phyloP scores from a whole-genome alignment of 768 basidiomycete species.

The Kondoa subrosea region DNA sequence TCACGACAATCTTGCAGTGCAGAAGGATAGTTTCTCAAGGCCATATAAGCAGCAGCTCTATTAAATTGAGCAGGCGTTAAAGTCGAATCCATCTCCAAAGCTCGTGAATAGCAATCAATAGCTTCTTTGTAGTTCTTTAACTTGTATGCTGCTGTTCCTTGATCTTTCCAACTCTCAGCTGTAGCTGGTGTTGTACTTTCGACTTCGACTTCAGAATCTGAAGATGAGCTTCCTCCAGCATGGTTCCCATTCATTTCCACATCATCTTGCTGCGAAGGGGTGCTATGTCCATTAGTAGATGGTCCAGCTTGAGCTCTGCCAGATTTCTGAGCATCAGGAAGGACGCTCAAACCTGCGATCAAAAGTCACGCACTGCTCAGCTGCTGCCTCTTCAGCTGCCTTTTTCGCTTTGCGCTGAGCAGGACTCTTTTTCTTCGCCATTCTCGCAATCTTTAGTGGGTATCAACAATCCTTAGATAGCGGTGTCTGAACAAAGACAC shows the following conservation, averaged over 20 bases:
- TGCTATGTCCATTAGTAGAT: too few species aligned
- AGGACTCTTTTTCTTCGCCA: too few species aligned
- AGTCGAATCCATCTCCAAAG: slow-evolving; percentile 40
- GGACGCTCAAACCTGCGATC: too few species aligned
- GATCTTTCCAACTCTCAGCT: neutral
- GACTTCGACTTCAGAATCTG: neutral
- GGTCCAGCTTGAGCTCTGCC: too few species aligned
- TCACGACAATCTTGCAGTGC: slow-evolving; percentile 66
- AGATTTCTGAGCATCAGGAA: too few species aligned
- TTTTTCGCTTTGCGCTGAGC: too few species aligned
- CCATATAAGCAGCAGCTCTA: slow-evolving; percentile 71
- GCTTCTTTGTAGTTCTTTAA: slow-evolving; percentile 7
- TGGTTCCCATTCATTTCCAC: neutral
- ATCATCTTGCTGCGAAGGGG: too few species aligned
- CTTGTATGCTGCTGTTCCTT: slow-evolving; percentile 1
- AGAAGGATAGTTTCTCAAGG: slow-evolving; percentile 52
- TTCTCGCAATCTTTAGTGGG: too few species aligned
- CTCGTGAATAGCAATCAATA: slow-evolving; percentile 11
- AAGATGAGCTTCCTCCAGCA: neutral
- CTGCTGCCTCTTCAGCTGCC: too few species aligned
- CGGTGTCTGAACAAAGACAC: too few species aligned
- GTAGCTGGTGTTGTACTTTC: neutral
- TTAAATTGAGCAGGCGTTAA: slow-evolving; percentile 70
- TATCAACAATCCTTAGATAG: too few species aligned
- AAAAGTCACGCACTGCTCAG: too few species aligned